Evolutionary conservation across 2,329 filamentous ascomycete species (phyloP), one percentile per base, ranked within the genome.

Genomic region (Botrytis byssoidea): DNA sequence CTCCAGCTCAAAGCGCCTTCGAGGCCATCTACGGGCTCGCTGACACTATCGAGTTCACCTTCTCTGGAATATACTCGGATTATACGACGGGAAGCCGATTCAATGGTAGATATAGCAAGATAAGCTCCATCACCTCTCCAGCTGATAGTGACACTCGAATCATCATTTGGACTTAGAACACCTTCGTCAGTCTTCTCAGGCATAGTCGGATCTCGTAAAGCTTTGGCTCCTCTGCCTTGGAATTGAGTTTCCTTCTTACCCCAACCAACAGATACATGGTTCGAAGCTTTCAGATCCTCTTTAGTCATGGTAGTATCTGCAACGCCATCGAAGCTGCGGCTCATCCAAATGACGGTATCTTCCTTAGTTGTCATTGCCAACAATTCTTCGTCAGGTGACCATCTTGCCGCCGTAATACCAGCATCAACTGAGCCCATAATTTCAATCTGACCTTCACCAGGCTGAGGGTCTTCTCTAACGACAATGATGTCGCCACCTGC

Each of bases 171-270:
- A 79, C 93, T 97, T 25, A 95, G 84, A 12, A 89, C 84, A 59
- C 96, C 96, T 80, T 95, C 89, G 79, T 98, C 96, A 29, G 98
- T 88, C 81, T 91, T 93, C 81, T 98, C 95, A 0, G 96, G 96
- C 77, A 99, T 93, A 16, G 96, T 99, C 25, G 96, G 96, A 82
- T 99, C 96, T 71, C 93, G 89, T 76, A 98, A 85, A 32, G 94
- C 94, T 83, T 90, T 90, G 73, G 95, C 95, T 75, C 95, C 90
- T 79, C 93, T 94, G 69, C 96, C 96, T 80, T 98, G 93, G 82
- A 99, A 99, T 82, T 99, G 96, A 0, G 96, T 99, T 83, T 99
- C 96, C 81, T 93, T 94, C 85, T 98, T 98, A 74, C 96, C 96
- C 96, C 96, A 99, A 68, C 96, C 96, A 35, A 99, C 95, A 32